Percentiles rank a stretch among this genome's conserved stretches.
phyloP scores from a whole-genome alignment of 352 stramenopile genomes.

The Lagenidium sp. region DNA sequence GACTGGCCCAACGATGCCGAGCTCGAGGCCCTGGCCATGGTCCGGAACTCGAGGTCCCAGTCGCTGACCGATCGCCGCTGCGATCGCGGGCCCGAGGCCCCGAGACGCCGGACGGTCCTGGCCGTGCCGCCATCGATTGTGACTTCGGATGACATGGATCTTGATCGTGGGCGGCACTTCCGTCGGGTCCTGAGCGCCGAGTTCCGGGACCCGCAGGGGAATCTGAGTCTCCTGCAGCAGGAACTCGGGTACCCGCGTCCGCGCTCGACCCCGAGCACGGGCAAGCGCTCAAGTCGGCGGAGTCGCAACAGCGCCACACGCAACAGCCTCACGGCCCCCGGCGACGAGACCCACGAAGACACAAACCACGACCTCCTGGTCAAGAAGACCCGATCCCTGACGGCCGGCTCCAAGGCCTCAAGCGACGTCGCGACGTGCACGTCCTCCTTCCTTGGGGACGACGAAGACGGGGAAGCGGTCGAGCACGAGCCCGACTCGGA shows the following conservation, averaged over 20 bases:
- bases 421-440: constrained; percentile 10
- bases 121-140: too few species aligned
- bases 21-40: too few species aligned
- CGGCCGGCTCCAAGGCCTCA: too few species aligned
- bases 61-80: constrained; percentile 32
- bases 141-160: too few species aligned
- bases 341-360: constrained; percentile 9
- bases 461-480: constrained; percentile 1
- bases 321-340: not conserved
- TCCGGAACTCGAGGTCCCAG: constrained; percentile 20
- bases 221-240: constrained; percentile 50
- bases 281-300: not conserved
- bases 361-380: too few species aligned
- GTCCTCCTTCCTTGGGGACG: not conserved
- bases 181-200: constrained; percentile 31
- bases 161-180: too few species aligned
- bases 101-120: too few species aligned
- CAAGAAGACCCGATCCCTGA: too few species aligned
- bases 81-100: too few species aligned
- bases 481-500: not conserved
- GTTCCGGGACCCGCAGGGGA: constrained; percentile 39
- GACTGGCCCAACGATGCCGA: too few species aligned
- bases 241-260: constrained; percentile 62
- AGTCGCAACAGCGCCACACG: constrained; percentile 11
- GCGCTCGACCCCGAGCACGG: constrained; percentile 4